Base-by-base conservation (phyloP, 371 early-diverging fungal genomes). In the Mortierella sp. region DNA sequence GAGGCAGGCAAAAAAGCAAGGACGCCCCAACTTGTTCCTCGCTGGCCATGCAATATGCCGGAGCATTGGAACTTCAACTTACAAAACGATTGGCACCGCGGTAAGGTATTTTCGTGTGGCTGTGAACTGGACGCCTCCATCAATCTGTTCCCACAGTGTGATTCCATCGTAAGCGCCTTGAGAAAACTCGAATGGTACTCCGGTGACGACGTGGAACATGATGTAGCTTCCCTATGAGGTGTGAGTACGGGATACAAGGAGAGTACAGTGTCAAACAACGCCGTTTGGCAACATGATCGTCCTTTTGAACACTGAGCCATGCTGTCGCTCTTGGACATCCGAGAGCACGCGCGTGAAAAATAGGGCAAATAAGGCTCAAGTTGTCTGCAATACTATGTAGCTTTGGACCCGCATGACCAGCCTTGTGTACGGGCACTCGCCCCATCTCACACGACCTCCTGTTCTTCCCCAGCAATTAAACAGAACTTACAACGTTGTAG, bases 61-160 rank as follows among this genome's bases (percentile, higher is more conserved):
- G 42, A 42, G 42, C 18, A 6, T 42, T 42, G 12, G 3, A 16
- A 16, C 12, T 42, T 42, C 10, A 21, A 82, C 94, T 87, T 93
- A 98, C 96, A 98, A 82, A 48, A 90, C 82, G 49, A 96, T 95
- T 10, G 98, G 98, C 24, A 96, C 88, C 12, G 93, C 92, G 13
- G 96, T 96, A 41, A 97, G 83, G 78, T 93, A 98, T 81, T 98
- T 98, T 67, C 96, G 93, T 30, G 98, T 91, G 6, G 97, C 95
- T n/a, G 98, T 97, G 78, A 96, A 97, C 71, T 97, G 96, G 28
- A 87, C 92, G 45, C 97, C 98, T 58, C 93, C 90, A 80, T 98
- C 98, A 72, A 98, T 96, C 83, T 98, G 98, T 81, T 98, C 98
- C 98, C 98, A 98, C 55, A 98, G 85, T 19, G 97, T 97, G 58